Evolutionary conservation across 2,329 filamentous ascomycete species (phyloP), one percentile per base, ranked within the genome.

Genomic region (Aspergillaceae sp.): DNA sequence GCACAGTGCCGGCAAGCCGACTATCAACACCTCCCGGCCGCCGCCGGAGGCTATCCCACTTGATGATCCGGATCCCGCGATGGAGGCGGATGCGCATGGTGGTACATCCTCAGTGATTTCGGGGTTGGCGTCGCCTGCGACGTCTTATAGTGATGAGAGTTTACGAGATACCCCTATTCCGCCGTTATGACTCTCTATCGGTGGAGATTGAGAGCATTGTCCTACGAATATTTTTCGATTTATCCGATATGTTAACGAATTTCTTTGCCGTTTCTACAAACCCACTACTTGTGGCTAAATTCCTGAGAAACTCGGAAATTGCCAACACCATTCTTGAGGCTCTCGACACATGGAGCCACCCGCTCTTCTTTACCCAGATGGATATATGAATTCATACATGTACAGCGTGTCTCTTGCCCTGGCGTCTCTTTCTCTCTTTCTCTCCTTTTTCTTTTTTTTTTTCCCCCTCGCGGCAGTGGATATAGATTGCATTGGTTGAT

Each of bases 81-180:
- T 58, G 1, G 58, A 56, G 11, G 58, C 51, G 26, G 52, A 49
- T 7, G 51, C 42, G 5, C 47, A 44, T 9, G 53, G 49, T 2
- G 56, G 57, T 11, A 61, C 61, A 0, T 65, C 64, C 2, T 67
- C 65, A 11, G 62, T 65, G 3, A 59, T 68, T 5, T 67, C 65
- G 4, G 65, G 66, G 0, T 49, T 68, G 4, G 65, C 60, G 4
- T 68, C 58, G 6, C 66, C 65, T 2, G 65, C 64, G 19, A 67
- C 65, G 4, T 65, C 63, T 9, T 47, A 62, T 44, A 63, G 62
- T 8, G 55, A 60, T 11, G 40, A 41, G 28, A 27, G 19, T 38
- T 19, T 38, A 38, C 36, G 36, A 38, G 40, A 41, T 19, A 41
- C 40, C 28, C 40, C 40, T 7, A 41, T 41, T 32, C 40, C 40